These are phyloP conservation scores for Tolypocladium inflatum DNA, from an alignment of 2,329 filamentous ascomycete genomes.

Conservation along the genomic window DNA sequence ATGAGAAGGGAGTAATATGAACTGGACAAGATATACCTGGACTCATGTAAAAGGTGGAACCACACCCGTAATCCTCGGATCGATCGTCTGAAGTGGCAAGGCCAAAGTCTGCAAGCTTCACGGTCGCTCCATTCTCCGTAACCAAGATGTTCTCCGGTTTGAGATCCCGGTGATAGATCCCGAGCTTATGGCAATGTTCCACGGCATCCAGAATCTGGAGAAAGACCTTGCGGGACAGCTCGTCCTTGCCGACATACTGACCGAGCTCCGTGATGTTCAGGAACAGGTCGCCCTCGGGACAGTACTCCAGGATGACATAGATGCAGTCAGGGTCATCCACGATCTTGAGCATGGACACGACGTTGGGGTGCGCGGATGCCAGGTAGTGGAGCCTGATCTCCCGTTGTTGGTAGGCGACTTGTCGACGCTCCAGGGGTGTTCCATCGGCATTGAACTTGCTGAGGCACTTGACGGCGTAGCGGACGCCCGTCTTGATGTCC, in stretches of 20 bases:
- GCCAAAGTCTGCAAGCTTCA: constrained; percentile 96
- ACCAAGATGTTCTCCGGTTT: constrained; percentile 98
- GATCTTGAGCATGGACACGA: constrained; percentile 89
- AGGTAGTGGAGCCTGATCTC: constrained; percentile 88
- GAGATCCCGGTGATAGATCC: constrained; percentile 94
- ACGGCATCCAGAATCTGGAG: constrained; percentile 95
- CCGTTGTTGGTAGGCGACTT: constrained; percentile 81
- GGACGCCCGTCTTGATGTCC: constrained; percentile 70
- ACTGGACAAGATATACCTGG: constrained; percentile 60
- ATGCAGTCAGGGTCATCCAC: constrained; percentile 87
- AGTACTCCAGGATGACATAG: constrained; percentile 94
- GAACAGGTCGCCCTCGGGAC: constrained; percentile 93
- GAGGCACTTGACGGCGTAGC: constrained; percentile 93
- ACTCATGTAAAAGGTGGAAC: constrained; percentile 99
- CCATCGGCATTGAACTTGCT: constrained; percentile 76
- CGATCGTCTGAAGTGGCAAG: constrained; percentile 76
- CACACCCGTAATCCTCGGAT: constrained; percentile 93
- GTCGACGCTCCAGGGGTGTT: constrained; percentile 67
- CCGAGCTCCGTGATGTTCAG: constrained; percentile 94
- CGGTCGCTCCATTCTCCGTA: constrained; percentile 75
- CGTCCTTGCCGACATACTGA: constrained; percentile 88
- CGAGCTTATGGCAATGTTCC: constrained; percentile 83
- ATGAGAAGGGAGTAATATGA: constrained; percentile 4
- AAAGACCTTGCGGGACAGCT: constrained; percentile 77
- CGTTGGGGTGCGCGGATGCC: constrained; percentile 83